phyloP scores from a whole-genome alignment of 352 stramenopile genomes.

The Phytophthora constricta region DNA sequence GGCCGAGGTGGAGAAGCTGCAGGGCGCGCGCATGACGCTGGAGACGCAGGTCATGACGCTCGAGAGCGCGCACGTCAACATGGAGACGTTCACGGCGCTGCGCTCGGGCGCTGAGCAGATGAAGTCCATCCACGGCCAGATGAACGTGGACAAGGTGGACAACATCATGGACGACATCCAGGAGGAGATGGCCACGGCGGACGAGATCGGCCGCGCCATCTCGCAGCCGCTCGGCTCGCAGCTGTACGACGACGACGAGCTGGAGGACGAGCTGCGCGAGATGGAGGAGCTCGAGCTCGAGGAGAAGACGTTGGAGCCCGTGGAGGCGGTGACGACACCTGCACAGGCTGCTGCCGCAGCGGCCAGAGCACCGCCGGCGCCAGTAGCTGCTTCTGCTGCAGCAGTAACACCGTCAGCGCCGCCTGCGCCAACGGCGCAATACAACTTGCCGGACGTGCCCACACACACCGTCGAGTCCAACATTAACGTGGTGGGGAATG shows the following conservation, averaged over 20 bases:
- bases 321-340: slow-evolving; percentile 31
- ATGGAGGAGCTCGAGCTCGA: slow-evolving; percentile 94
- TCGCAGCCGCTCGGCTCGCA: slow-evolving; percentile 94
- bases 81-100: slow-evolving; percentile 97
- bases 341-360: slow-evolving; percentile 26
- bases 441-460: slow-evolving; percentile 82
- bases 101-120: slow-evolving; percentile 93
- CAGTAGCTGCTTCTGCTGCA: slow-evolving; percentile 25
- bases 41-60: slow-evolving; percentile 94
- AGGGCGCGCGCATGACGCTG: slow-evolving; percentile 96
- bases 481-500: slow-evolving; percentile 72
- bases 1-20: slow-evolving; percentile 97
- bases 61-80: slow-evolving; percentile 94
- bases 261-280: slow-evolving; percentile 94
- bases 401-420: slow-evolving; percentile 34
- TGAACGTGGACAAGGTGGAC: slow-evolving; percentile 97
- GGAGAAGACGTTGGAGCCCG: slow-evolving; percentile 76
- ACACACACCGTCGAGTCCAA: slow-evolving; percentile 79
- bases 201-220: slow-evolving; percentile 95
- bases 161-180: slow-evolving; percentile 99
- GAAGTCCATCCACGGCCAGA: slow-evolving; percentile 94
- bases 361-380: slow-evolving; percentile 27
- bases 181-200: slow-evolving; percentile 95
- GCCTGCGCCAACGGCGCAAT: slow-evolving; percentile 39
- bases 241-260: slow-evolving; percentile 94